A percentile compares a stretch with the other conserved stretches of the same genome.
phyloP scores from a whole-genome alignment of 75 land plant genomes.

The Adiantum capillusveneris region DNA sequence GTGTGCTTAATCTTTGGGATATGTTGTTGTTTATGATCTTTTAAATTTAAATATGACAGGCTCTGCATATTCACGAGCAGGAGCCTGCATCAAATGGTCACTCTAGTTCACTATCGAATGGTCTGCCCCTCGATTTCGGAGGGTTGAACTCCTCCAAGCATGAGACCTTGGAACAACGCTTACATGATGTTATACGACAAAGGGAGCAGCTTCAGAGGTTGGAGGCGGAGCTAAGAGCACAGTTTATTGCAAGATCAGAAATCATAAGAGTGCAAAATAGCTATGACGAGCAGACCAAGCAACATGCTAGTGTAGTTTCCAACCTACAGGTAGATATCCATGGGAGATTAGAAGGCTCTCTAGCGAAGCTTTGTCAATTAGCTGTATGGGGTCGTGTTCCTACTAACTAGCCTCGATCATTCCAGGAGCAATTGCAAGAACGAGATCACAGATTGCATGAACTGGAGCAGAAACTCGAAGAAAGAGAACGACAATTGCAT shows the following conservation, averaged over 20 bases:
- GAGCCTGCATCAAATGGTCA: background rate
- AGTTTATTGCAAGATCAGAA: conserved; percentile 58
- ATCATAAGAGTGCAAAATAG: conserved; percentile 55
- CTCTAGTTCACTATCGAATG: background rate
- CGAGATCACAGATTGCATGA: conserved; percentile 59
- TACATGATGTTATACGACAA: conserved; percentile 51
- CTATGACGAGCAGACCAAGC: conserved; percentile 69
- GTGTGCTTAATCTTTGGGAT: too few relatives aligned
- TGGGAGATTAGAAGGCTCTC: too few relatives aligned
- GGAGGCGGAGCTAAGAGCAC: conserved; percentile 78
- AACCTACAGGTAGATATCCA: conserved; percentile 84
- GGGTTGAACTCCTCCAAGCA: conserved; percentile 17
- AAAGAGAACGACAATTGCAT: conserved; percentile 69
- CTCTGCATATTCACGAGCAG: background rate
- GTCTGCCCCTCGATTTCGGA: background rate
- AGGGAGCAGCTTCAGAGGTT: conserved; percentile 74
- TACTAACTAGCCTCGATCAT: too few relatives aligned
- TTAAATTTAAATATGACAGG: background rate
- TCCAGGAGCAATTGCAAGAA: conserved; percentile 78
- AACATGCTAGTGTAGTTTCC: conserved; percentile 47
- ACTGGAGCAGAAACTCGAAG: conserved; percentile 70
- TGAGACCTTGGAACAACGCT: conserved; percentile 53
- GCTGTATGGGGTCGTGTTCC: too few relatives aligned
- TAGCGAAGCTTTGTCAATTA: too few relatives aligned
- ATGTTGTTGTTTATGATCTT: too few relatives aligned